Percentiles rank a stretch among this genome's conserved stretches.
These are phyloP conservation scores for Apiotrichum laibachii DNA, from an alignment of 1,284 basidiomycete species.

Conservation along the genomic window DNA sequence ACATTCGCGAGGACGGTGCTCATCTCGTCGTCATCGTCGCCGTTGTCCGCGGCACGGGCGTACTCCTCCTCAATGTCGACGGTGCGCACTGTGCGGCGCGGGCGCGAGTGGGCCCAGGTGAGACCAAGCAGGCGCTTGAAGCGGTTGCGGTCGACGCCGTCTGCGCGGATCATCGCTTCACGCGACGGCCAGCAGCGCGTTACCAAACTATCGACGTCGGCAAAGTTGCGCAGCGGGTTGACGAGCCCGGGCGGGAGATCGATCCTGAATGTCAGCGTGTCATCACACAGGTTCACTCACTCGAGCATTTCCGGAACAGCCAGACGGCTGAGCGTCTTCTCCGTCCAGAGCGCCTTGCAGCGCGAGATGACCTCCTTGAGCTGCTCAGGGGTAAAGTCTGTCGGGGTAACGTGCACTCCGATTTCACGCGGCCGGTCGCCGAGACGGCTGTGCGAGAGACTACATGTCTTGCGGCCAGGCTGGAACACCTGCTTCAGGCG, in stretches of 20 bases:
- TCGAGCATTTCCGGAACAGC: constrained; percentile 52
- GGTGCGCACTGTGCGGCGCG: constrained; percentile 38
- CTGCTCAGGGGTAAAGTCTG: constrained; percentile 45
- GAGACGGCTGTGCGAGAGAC: constrained; percentile 49
- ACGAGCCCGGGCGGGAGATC: constrained; percentile 36
- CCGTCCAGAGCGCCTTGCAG: constrained; percentile 49
- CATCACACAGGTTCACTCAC: constrained; percentile 22
- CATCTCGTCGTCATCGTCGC: constrained; percentile 39
- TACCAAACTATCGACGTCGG: constrained; percentile 46
- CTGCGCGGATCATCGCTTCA: constrained; percentile 46
- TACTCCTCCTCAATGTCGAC: constrained; percentile 49
- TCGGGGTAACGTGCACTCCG: constrained; percentile 47
- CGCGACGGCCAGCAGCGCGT: constrained; percentile 47
- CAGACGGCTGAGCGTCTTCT: constrained; percentile 45
- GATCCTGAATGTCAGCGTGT: constrained; percentile 29
- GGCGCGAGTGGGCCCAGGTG: constrained; percentile 47
- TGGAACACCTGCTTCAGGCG: constrained; percentile 53
- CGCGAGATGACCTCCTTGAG: constrained; percentile 46
- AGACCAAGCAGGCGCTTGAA: constrained; percentile 47
- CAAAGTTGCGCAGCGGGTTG: constrained; percentile 41
- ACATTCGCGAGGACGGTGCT: constrained; percentile 47
- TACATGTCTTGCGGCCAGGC: constrained; percentile 52
- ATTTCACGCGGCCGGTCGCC: constrained; percentile 47
- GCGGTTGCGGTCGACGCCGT: constrained; percentile 35
- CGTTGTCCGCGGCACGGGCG: constrained; percentile 31